Percentiles rank a stretch among this genome's conserved stretches.
These are phyloP conservation scores for Plasmodium reichenowi DNA, from an alignment of 169 alveolate genomes.

Conservation along the genomic window DNA sequence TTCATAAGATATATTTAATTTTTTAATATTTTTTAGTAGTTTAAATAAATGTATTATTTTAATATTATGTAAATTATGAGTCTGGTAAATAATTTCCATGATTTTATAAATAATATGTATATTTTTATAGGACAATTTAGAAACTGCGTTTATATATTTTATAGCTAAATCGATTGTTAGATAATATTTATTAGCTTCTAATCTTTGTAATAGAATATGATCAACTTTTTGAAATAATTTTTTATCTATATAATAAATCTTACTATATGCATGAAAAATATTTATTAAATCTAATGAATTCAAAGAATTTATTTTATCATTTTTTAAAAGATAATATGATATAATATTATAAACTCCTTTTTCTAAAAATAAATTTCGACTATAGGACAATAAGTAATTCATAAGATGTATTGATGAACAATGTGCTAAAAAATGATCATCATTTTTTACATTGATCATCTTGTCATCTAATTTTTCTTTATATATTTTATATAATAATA, in stretches of 20 bases:
- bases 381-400: constrained; percentile 36
- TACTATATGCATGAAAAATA: constrained; percentile 69
- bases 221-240: constrained; percentile 37
- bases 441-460: not conserved
- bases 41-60: constrained; percentile 61
- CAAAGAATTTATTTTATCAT: constrained; percentile 25
- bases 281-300: constrained; percentile 42
- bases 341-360: constrained; percentile 40
- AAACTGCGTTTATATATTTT: constrained; percentile 56
- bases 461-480: not conserved
- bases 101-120: constrained; percentile 57
- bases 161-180: constrained; percentile 47
- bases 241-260: constrained; percentile 54
- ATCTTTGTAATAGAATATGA: constrained; percentile 19
- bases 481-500: constrained; percentile 45
- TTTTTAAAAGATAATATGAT: constrained; percentile 10
- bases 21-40: constrained; percentile 43
- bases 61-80: constrained; percentile 35
- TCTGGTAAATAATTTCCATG: constrained; percentile 43
- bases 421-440: constrained; percentile 14
- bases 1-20: constrained; percentile 21
- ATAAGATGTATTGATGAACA: constrained; percentile 35
- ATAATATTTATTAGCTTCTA: constrained; percentile 40
- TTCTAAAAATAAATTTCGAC: constrained; percentile 47
- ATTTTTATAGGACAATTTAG: constrained; percentile 51